Conservation (phyloP, 164 flowering plant species). For the Aristolochia californica region DNA sequence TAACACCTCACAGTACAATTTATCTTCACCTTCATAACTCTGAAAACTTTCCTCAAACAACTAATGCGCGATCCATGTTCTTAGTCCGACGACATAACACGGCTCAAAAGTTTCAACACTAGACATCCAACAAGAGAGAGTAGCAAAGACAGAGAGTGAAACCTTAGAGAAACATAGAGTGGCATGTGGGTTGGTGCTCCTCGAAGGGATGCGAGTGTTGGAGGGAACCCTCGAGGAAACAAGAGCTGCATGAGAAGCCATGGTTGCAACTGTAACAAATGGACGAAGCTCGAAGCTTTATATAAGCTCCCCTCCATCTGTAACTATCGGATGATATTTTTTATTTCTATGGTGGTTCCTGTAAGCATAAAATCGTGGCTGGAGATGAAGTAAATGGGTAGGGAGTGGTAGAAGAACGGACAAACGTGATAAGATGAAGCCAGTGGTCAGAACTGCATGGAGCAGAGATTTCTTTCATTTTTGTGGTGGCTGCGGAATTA, state of each 20-base stretch:
- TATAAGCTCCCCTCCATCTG: no score
- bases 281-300: background rate
- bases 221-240: constrained; percentile 78
- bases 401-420: constrained; percentile 33
- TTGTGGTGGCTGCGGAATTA: no score
- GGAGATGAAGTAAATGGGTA: constrained; percentile 11
- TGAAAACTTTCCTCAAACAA: background rate
- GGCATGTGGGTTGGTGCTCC: constrained; percentile 37
- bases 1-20: no score
- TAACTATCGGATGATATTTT: no score
- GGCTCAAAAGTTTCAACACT: background rate
- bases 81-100: background rate
- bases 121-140: background rate
- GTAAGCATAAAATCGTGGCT: constrained; percentile 19
- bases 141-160: background rate
- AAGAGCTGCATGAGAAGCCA: constrained; percentile 92
- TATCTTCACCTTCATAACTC: background rate
- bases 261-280: constrained; percentile 43
- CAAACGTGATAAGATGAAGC: constrained; percentile 25
- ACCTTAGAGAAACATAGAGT: constrained; percentile 72
- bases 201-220: constrained; percentile 50
- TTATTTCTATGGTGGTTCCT: no score
- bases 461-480: constrained; percentile 4
- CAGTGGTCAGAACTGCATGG: constrained; percentile 7
- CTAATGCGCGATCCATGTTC: no score